Evolutionary conservation across 2,329 filamentous ascomycete species (phyloP).

Genomic region (Cladosporium sp.): DNA sequence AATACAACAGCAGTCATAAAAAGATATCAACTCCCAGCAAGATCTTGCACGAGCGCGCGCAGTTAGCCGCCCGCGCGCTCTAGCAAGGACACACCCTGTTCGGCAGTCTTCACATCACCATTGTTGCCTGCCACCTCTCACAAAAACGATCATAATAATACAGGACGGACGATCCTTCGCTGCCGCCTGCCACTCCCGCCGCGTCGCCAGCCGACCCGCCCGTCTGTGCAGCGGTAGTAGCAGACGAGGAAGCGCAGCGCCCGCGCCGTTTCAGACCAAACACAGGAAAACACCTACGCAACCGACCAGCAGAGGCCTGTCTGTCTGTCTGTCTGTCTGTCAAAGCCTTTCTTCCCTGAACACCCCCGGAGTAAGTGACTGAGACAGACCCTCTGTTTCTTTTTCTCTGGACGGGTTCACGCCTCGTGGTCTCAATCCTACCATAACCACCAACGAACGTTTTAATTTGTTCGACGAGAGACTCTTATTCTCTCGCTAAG

Average conservation of each 20-base stretch:
- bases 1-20: background rate
- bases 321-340: too few relatives aligned
- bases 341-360: too few relatives aligned
- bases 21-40: background rate
- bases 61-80: background rate
- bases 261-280: conserved; percentile 2
- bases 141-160: too few relatives aligned
- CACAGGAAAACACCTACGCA: conserved; percentile 1
- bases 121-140: too few relatives aligned
- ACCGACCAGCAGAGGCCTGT: background rate
- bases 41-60: conserved; percentile 8
- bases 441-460: too few relatives aligned
- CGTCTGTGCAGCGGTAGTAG: background rate
- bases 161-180: background rate
- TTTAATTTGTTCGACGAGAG: background rate
- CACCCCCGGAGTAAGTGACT: too few relatives aligned
- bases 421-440: too few relatives aligned
- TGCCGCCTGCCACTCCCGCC: background rate
- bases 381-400: too few relatives aligned
- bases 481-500: too few relatives aligned
- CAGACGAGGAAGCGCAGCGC: too few relatives aligned
- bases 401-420: too few relatives aligned
- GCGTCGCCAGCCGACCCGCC: background rate
- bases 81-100: background rate
- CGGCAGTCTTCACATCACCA: background rate